Base-by-base conservation (phyloP, 2,329 filamentous ascomycete genomes). In the Penicillium sumatraense region DNA sequence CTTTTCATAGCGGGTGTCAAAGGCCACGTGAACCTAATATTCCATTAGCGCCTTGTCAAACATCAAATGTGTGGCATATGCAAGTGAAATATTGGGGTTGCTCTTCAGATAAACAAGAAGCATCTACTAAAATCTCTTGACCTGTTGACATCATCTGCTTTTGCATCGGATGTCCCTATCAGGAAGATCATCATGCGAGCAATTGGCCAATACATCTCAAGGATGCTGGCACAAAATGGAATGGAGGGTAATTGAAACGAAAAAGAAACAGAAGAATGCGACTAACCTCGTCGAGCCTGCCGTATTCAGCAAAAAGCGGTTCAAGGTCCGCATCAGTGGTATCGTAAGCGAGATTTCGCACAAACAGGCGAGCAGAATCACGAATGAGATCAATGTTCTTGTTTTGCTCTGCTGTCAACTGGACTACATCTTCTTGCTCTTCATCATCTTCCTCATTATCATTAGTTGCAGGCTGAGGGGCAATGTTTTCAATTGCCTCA, bases 121-220 rank as follows among this genome's bases (percentile, higher is more conserved):
- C 90, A 96, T 98, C 93, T 99, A 99, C 95, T 97, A 99, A 96
- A 96, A 95, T 89, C 85, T 91, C 88, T 92, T 88, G 88, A 89
- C 87, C 86, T 80, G 77, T 83, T 91, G 82, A 86, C 90, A 93
- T 96, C 93, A 98, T 81, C 82, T 91, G 90, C 91, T 64, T 59
- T 76, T 82, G 89, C 89, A 93, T 97, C 90, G 92, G 93, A 87
- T 98, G 95, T 98, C 95, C 95, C 95, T 98, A 98, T 98, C 95
- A 86, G 89, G 89, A 85, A 86, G 80, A 91, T 98, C 93, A 98
- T 98, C 95, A 93, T 84, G 76, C 79, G 80, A 82, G 71, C 68
- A 64, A 61, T 55, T 59, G 54, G 58, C 53, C 50, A 52, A 42
- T 49, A 40, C 48, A 55, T 41, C 38, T 38, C 63, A 61, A 68